Percentiles rank a stretch among this genome's conserved stretches.
Conservation (phyloP, 371 early-diverging fungal genomes). For the Funneliformis caledonium region DNA sequence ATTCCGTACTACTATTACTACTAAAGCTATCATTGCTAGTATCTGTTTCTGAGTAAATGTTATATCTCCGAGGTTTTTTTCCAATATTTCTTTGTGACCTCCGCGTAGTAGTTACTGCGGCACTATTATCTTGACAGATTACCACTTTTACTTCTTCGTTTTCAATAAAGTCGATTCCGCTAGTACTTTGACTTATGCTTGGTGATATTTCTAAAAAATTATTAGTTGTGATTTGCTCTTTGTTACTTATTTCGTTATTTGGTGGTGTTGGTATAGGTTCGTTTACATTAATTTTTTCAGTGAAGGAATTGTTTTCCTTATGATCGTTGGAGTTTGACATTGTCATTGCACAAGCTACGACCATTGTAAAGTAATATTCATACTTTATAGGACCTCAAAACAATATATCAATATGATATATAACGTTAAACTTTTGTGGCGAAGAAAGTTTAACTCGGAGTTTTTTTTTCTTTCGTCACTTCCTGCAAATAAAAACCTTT, state of each 20-base stretch:
- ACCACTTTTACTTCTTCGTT: background rate
- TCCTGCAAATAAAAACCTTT: background rate
- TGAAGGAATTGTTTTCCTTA: background rate
- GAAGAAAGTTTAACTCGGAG: background rate
- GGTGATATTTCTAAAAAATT: background rate
- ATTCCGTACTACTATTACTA: background rate
- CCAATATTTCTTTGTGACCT: slow-evolving; percentile 11
- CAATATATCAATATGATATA: background rate
- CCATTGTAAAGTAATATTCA: background rate
- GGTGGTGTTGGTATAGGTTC: background rate
- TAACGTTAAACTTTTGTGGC: background rate
- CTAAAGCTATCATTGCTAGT: background rate
- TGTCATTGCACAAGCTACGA: slow-evolving; percentile 13
- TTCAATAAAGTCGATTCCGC: slow-evolving; percentile 5
- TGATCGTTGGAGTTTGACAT: background rate
- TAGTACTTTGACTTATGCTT: background rate
- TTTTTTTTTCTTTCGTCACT: background rate
- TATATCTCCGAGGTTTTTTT: background rate
- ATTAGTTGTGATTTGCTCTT: background rate
- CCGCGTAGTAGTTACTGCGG: slow-evolving; percentile 14
- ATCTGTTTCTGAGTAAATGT: background rate
- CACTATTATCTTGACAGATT: background rate
- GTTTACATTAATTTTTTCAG: background rate
- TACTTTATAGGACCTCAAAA: background rate
- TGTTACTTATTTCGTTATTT: background rate